Conservation (phyloP, 2,329 filamentous ascomycete genomes). For the Alternaria ventricosa region DNA sequence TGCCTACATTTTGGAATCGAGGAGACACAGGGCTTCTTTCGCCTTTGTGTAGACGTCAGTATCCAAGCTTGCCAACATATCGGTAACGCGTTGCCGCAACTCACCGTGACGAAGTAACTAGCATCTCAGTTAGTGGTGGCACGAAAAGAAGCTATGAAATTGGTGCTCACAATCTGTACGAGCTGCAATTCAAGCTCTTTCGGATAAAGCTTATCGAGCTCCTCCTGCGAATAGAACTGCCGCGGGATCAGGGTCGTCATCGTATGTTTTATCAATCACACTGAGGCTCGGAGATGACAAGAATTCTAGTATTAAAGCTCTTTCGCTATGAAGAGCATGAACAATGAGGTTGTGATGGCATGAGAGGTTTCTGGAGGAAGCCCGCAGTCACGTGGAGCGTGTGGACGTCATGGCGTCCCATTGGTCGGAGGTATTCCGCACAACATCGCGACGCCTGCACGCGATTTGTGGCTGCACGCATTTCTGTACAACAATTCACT, state of each 20-base stretch:
- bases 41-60: conserved; percentile 49
- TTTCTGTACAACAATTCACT: not conserved
- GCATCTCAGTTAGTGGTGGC: conserved; percentile 8
- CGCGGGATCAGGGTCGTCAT: conserved; percentile 84
- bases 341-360: not conserved
- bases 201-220: conserved; percentile 84
- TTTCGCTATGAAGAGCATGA: not conserved
- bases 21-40: conserved; percentile 83
- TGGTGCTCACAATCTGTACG: conserved; percentile 74
- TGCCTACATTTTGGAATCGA: conserved; percentile 80
- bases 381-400: conserved; percentile 31
- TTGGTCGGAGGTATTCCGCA: conserved; percentile 15
- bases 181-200: conserved; percentile 79
- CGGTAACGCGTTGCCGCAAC: not conserved
- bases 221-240: conserved; percentile 77
- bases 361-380: not conserved
- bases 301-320: not conserved
- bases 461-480: not conserved
- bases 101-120: conserved; percentile 51
- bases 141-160: not conserved
- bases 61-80: not conserved
- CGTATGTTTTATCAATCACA: not conserved
- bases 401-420: conserved; percentile 14
- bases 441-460: conserved; percentile 1
- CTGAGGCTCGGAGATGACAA: not conserved